Evolutionary conservation across 2,329 filamentous ascomycete species (phyloP), one percentile per base, ranked within the genome.

Genomic region (Ceratocystis alfenasii): DNA sequence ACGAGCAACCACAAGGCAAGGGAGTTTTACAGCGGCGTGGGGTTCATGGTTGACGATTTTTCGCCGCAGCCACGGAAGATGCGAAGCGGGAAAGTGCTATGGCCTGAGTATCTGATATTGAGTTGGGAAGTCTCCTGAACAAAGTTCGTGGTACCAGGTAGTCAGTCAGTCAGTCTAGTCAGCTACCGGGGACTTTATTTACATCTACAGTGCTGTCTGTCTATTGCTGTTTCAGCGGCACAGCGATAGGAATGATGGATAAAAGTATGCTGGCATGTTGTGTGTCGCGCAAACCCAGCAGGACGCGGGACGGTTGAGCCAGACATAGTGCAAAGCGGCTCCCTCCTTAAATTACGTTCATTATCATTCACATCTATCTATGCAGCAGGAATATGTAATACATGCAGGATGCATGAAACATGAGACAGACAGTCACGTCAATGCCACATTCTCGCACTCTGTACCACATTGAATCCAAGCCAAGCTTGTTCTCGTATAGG

Each of bases 1-100:
- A 74, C 80, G 63, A 78, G 78, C 68, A 91, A 91, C 71, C 69
- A 74, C 41, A 74, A 74, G 1, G 88, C 81, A 0, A 74, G 81
- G 50, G 71, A 70, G 2, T 87, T 90, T 70, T 91, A 91, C 74
- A 73, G 77, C 60, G 81, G 77, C 68, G 73, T 84, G 12, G 87
- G 87, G 0, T 87, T 83, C 71, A 74, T 69, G 46, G 77, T 74
- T 57, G 84, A 87, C 69, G 78, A 77, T 7, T 80, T 78, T 62
- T 85, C 83, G 15, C 85, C 84, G 0, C 72, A 72, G 45, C 77
- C 81, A 44, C 77, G 80, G 68, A 78, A 75, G 66, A 73, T 87
- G 67, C 76, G 84, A 5, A 78, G 76, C 61, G 83, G 82, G 1
- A 83, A 79, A 70, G 75, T 78, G 17, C 77, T 82, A 53, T 75